Evolutionary conservation across 2,329 filamentous ascomycete species (phyloP).

Genomic region (Ophiocordyceps camponoti-leonardi): DNA sequence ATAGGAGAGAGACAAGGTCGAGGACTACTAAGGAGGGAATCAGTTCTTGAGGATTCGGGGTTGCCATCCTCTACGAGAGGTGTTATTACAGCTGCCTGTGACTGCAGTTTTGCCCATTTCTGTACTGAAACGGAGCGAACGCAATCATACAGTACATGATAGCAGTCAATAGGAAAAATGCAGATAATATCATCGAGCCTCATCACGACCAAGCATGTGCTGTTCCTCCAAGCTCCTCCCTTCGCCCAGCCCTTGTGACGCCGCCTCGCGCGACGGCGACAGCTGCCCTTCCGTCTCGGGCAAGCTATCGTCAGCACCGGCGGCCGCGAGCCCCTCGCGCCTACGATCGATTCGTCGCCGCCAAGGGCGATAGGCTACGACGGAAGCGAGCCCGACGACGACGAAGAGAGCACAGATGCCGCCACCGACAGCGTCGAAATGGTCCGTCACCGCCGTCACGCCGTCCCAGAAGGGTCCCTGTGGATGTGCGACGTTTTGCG

Average conservation of each 20-base stretch:
- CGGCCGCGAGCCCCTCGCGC: slow-evolving; percentile 2
- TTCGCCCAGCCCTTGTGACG: neutral
- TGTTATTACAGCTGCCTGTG: too few species aligned
- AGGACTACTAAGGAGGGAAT: too few species aligned
- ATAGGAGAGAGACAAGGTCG: too few species aligned
- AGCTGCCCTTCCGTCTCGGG: neutral
- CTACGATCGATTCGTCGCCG: slow-evolving; percentile 27
- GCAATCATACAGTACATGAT: too few species aligned
- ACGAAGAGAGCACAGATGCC: slow-evolving; percentile 75
- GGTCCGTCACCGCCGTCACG: slow-evolving; percentile 55
- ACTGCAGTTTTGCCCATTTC: too few species aligned
- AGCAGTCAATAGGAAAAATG: too few species aligned
- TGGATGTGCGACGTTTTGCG: slow-evolving; percentile 59
- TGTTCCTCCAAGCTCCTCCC: neutral
- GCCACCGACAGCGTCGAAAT: slow-evolving; percentile 76
- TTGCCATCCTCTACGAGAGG: too few species aligned
- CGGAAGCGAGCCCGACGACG: slow-evolving; percentile 54
- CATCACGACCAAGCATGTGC: neutral
- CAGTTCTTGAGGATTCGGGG: too few species aligned
- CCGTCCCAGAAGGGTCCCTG: slow-evolving; percentile 79
- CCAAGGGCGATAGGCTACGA: slow-evolving; percentile 69
- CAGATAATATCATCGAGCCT: neutral
- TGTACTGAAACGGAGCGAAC: too few species aligned
- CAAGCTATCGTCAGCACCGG: slow-evolving; percentile 1
- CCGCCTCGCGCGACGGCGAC: neutral